Evolutionary conservation across 140 eudicot genomes (phyloP).

Genomic region (Cichorium intybus): DNA sequence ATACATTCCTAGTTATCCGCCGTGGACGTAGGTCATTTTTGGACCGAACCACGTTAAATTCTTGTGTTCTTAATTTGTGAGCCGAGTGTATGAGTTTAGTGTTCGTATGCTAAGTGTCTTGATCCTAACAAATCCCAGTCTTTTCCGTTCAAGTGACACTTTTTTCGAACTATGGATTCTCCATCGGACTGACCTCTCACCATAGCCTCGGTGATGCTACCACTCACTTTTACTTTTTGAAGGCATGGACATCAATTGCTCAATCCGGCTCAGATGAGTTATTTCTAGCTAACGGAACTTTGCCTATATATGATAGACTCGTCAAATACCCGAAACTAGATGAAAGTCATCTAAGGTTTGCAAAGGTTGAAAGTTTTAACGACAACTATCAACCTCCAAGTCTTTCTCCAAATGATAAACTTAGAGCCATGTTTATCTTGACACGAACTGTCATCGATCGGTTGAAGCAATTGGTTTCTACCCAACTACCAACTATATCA

Average conservation of each 20-base stretch:
- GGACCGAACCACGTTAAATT: no score
- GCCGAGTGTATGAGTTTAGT: no score
- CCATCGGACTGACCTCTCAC: slow-evolving; percentile 35
- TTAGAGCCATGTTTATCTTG: slow-evolving; percentile 36
- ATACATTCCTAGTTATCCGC: no score
- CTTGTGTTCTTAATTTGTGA: no score
- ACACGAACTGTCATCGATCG: not conserved
- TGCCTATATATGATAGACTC: slow-evolving; percentile 36
- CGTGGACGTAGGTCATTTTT: no score
- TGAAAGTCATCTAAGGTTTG: not conserved
- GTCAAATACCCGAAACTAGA: slow-evolving; percentile 24
- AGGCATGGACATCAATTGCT: slow-evolving; percentile 40
- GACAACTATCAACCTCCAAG: not conserved
- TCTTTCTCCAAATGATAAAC: not conserved
- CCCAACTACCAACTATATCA: slow-evolving; percentile 9
- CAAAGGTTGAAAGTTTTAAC: not conserved
- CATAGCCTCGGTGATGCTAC: slow-evolving; percentile 37
- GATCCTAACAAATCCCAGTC: slow-evolving; percentile 31
- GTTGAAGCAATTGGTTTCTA: slow-evolving; percentile 13
- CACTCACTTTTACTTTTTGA: slow-evolving; percentile 17
- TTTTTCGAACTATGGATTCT: slow-evolving; percentile 30
- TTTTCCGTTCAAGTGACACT: slow-evolving; percentile 39
- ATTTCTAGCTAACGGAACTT: not conserved
- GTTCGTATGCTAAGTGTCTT: no score
- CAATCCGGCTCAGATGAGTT: slow-evolving; percentile 12